Base-by-base conservation (phyloP, 2,329 filamentous ascomycete species). In the Fusarium chlamydosporum region DNA sequence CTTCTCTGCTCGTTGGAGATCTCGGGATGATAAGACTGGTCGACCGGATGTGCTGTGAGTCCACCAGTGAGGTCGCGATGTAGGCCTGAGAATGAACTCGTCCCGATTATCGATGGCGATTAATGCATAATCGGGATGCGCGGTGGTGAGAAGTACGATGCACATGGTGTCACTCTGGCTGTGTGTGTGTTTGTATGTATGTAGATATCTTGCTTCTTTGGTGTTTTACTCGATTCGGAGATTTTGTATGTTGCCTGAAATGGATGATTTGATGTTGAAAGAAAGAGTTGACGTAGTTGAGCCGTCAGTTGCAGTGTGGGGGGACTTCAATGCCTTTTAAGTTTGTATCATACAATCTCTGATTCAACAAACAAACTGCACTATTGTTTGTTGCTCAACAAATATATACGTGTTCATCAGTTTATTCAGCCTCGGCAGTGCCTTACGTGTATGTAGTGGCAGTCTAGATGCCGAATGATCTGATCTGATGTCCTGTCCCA, bases 91-190 rank as follows among this genome's bases (percentile, higher is more conserved):
- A 67, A 91, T 87, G 79, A 86, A 91, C 76, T 91, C 91, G 81
- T 95, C 92, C 72, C 92, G 87, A 78, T 95, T 95, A 80, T 94
- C 88, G 76, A 94, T 83, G 63, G 92, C 81, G 72, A 95, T 91
- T 63, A 94, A 84, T 27, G 90, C 85, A 79, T 94, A 94, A 70
- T 86, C 83, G 11, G 92, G 92, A 76, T 94, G 92, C 45, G 90
- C 85, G 18, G 91, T 94, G 27, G 91, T 92, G 61, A 93, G 82
- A 45, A 94, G 82, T 48, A 89, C 89, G 80, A 94, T 94, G 77
- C 92, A 94, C 92, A 94, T 94, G 27, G 20, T 67, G 51, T 50
- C 15, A 20, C 18, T 55, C 33, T 48, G 16, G 9, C 50, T 42
- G 35, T 38, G 12, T 43, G 20, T 29, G 16, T 10, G 26, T 20